These are phyloP conservation scores for Lepidium africanum DNA, from an alignment of 345 rosid genomes.

Conservation along the genomic window DNA sequence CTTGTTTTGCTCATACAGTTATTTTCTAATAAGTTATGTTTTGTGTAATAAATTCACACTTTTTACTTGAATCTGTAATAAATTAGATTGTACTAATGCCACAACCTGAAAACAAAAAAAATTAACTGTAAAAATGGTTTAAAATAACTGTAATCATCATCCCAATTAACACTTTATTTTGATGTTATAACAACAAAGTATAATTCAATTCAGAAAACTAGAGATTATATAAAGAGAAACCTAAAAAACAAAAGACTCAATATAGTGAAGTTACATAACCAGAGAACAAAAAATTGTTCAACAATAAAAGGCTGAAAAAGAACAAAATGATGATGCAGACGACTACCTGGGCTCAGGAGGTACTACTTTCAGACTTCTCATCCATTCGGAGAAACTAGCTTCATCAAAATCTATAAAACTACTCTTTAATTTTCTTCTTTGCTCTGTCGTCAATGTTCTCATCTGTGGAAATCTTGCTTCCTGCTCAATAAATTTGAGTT, in stretches of 20 bases:
- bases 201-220: not conserved
- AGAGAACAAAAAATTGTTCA: not conserved
- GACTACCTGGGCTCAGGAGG: constrained; percentile 65
- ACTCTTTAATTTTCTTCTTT: constrained; percentile 67
- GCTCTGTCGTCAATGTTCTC: constrained; percentile 51
- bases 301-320: not conserved
- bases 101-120: too few species aligned
- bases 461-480: constrained; percentile 95
- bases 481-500: constrained; percentile 31
- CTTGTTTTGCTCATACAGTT: not conserved
- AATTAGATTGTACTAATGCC: too few species aligned
- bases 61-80: too few species aligned
- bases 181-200: not conserved
- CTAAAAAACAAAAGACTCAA: constrained; percentile 16
- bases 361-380: constrained; percentile 63
- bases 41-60: too few species aligned
- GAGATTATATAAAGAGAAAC: constrained; percentile 4
- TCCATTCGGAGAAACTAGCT: constrained; percentile 93
- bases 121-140: too few species aligned
- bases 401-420: constrained; percentile 84
- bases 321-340: not conserved
- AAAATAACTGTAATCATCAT: not conserved
- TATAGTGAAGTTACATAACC: not conserved
- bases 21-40: too few species aligned
- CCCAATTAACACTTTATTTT: constrained; percentile 1